These are phyloP conservation scores for Leccinum disarticulatum DNA, from an alignment of 768 basidiomycete species.

Conservation along the genomic window DNA sequence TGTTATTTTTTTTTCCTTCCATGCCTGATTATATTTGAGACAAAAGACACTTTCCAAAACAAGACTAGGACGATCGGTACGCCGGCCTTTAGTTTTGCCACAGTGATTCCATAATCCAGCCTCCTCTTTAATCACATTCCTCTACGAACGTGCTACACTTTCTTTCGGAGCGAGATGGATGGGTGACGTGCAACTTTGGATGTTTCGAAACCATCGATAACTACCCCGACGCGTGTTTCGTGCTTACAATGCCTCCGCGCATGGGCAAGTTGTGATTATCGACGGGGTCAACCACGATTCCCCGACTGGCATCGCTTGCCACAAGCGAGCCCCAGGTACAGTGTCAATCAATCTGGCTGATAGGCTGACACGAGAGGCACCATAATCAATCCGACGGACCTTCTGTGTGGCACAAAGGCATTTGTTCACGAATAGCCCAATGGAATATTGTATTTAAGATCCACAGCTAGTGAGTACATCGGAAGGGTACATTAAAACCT, in stretches of 20 bases:
- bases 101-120: too few species aligned
- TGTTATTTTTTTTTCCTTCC: background rate
- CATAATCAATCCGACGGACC: background rate
- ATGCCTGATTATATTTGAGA: background rate
- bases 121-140: background rate
- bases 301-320: background rate
- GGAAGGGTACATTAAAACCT: conserved; percentile 24
- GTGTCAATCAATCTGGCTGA: background rate
- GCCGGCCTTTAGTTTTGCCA: too few species aligned
- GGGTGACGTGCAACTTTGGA: background rate
- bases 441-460: conserved; percentile 17
- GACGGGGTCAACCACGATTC: background rate
- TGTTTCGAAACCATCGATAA: conserved; percentile 4
- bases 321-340: background rate
- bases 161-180: background rate
- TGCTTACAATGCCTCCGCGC: background rate
- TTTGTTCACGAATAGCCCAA: conserved; percentile 16
- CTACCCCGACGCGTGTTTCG: background rate
- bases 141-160: background rate
- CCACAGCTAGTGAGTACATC: conserved; percentile 26
- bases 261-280: background rate
- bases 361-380: background rate
- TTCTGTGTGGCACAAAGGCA: background rate
- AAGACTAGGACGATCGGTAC: background rate
- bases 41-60: background rate